Evolutionary conservation across 768 basidiomycete genomes (phyloP), one percentile per base, ranked within the genome.

Genomic region (Floccularia luteovirens): DNA sequence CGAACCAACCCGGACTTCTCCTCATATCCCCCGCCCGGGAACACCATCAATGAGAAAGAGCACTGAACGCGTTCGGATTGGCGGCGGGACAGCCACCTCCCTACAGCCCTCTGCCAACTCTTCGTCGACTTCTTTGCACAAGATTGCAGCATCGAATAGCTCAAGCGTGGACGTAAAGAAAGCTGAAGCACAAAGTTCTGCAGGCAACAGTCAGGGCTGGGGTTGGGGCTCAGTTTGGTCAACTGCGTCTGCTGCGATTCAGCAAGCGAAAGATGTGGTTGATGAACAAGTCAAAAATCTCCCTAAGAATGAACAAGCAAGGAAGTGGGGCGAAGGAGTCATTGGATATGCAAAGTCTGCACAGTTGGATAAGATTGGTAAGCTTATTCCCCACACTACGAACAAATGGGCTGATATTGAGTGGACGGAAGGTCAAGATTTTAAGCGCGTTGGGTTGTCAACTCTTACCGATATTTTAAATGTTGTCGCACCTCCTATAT

Each of bases 401-500:
- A 5, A 27, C 22, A 25, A 11, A 42, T 21, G 11, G 11, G 36
- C 10, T 20, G n/a, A 13, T 13, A 30, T 13, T 7, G 20, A 6
- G 20, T 14, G n/a, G 17, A 25, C 16, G 46, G 24, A 51, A 96
- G 92, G 89, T 38, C 75, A 92, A 56, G 93, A 96, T 55, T 82
- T 98, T 53, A 89, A 82, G 55, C 75, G 82, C 37, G 85, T 87
- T 20, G 90, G 91, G 21, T 63, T 93, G 25, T 90, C 89, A 7
- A 91, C 93, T 2, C 65, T 98, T 20, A 89, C 79, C 2, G 92
- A 94, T 42, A 82, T 99, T 41, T 67, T 99, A 37, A 94, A 97
- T 56, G 94, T 85, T 21, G 94, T 99, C 44, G 96, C 96, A 0
- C 96, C 96, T 30, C 96, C 96, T 10, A 98, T 98, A 51, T 89